Evolutionary conservation across 2,329 filamentous ascomycete species (phyloP).

Genomic region (Sclerotinia sclerotiorum): DNA sequence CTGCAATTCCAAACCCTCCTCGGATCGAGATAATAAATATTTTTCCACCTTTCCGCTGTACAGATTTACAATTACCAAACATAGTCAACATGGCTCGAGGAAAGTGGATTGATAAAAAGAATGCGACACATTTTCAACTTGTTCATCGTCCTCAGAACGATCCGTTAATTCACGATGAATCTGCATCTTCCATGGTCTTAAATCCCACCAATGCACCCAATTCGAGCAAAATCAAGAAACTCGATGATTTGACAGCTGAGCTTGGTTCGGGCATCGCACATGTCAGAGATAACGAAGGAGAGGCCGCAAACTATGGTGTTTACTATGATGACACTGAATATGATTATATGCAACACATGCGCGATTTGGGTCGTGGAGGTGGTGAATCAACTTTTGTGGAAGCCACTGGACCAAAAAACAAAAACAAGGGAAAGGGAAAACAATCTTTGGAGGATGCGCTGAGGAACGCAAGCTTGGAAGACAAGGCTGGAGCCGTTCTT

Average conservation of each 20-base stretch:
- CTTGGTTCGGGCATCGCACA: conserved; percentile 64
- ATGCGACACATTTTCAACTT: conserved; percentile 87
- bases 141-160: conserved; percentile 97
- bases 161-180: conserved; percentile 89
- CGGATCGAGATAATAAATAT: background rate
- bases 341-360: conserved; percentile 99
- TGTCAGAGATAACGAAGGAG: conserved; percentile 87
- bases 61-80: conserved; percentile 29
- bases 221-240: conserved; percentile 59
- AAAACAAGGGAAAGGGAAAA: conserved; percentile 73
- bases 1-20: background rate
- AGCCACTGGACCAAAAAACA: conserved; percentile 57
- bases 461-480: conserved; percentile 57
- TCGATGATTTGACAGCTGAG: conserved; percentile 74
- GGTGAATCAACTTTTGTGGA: conserved; percentile 85
- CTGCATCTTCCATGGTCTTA: conserved; percentile 87
- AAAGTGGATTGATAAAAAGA: conserved; percentile 75
- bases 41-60: background rate
- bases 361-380: conserved; percentile 70
- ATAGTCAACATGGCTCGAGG: conserved; percentile 39
- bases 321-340: conserved; percentile 95
- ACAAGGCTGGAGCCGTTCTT: conserved; percentile 58
- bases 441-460: conserved; percentile 81
- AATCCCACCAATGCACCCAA: conserved; percentile 61
- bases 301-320: conserved; percentile 90